Evolutionary conservation across 2,329 filamentous ascomycete genomes (phyloP).

Genomic region (Fusarium sp.): DNA sequence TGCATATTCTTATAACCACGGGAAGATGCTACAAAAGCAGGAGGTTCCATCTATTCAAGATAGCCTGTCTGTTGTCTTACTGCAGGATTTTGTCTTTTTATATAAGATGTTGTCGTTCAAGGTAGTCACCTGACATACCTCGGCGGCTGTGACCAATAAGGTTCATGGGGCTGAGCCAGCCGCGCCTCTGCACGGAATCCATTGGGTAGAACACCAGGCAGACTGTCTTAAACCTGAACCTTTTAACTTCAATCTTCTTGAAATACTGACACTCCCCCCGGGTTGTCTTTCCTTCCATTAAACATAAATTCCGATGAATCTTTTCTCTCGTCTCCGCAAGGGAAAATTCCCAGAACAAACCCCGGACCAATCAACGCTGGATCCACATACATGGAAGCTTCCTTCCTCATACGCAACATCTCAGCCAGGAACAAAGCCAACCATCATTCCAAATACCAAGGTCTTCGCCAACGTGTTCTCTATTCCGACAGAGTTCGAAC

Average conservation of each 20-base stretch:
- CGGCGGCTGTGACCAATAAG: not conserved
- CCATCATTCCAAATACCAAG: slow-evolving; percentile 13
- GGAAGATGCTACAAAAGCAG: too few relatives aligned
- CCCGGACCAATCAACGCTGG: not conserved
- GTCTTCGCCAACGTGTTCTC: slow-evolving; percentile 22
- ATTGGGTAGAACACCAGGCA: not conserved
- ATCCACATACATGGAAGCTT: slow-evolving; percentile 27
- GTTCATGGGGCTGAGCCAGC: slow-evolving; percentile 3
- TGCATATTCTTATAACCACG: not conserved
- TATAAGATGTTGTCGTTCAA: not conserved
- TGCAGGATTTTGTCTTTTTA: not conserved
- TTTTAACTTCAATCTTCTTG: not conserved
- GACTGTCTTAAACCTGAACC: not conserved
- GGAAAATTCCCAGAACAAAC: not conserved
- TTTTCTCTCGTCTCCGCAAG: slow-evolving; percentile 16
- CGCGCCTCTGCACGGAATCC: slow-evolving; percentile 6
- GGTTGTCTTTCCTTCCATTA: too few relatives aligned
- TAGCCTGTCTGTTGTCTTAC: too few relatives aligned
- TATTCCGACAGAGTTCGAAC: not conserved
- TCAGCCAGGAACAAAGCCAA: slow-evolving; percentile 13
- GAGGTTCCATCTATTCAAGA: too few relatives aligned
- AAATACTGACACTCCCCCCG: rapidly evolving
- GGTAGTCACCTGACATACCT: not conserved
- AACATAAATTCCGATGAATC: not conserved
- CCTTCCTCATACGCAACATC: slow-evolving; percentile 15